Evolutionary conservation across 768 basidiomycete genomes (phyloP).

Genomic region (Tylopilus intermedius): DNA sequence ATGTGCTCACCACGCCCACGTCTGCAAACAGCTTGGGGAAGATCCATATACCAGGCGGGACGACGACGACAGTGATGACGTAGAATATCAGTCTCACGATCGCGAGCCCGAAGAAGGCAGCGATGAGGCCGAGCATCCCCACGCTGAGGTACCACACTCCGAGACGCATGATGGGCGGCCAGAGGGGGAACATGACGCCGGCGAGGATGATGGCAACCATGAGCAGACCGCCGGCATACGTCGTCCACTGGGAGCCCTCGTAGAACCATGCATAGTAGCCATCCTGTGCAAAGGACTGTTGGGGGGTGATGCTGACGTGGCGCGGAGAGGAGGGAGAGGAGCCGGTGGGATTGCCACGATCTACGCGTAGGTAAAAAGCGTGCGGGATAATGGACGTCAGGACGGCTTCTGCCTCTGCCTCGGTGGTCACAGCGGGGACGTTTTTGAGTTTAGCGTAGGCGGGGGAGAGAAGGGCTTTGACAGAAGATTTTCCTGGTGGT

Average conservation of each 20-base stretch:
- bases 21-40: conserved; percentile 98
- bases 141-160: conserved; percentile 96
- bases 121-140: conserved; percentile 81
- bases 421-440: conserved; percentile 65
- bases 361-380: conserved; percentile 90
- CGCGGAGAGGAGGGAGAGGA: conserved; percentile 68
- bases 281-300: conserved; percentile 72
- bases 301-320: conserved; percentile 64
- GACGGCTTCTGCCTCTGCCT: conserved; percentile 66
- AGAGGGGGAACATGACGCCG: conserved; percentile 98
- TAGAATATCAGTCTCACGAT: conserved; percentile 91
- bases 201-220: conserved; percentile 95
- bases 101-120: conserved; percentile 84
- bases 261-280: conserved; percentile 97
- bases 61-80: conserved; percentile 81
- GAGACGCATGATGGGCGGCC: conserved; percentile 88
- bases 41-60: conserved; percentile 94
- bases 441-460: conserved; percentile 87
- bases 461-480: conserved; percentile 88
- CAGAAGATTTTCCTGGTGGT: conserved; percentile 76
- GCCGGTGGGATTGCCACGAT: conserved; percentile 52
- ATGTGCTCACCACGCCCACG: conserved; percentile 69
- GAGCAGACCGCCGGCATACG: conserved; percentile 80
- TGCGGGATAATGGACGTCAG: conserved; percentile 70
- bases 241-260: conserved; percentile 90